These are phyloP conservation scores for Mucor piriformis DNA, from an alignment of 371 early-diverging fungal species.

Conservation along the genomic window DNA sequence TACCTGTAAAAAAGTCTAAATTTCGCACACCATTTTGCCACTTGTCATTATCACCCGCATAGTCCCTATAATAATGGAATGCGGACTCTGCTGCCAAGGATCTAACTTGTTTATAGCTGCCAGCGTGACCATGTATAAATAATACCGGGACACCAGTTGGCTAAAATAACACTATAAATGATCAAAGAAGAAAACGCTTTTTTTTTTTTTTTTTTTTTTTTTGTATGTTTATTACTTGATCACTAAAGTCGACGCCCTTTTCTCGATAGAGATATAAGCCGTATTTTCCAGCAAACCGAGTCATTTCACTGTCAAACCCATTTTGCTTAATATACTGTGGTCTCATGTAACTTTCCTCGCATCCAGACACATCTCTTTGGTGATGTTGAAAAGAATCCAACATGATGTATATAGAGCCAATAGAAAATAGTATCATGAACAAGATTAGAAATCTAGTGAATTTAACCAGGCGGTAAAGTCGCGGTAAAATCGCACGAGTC, in stretches of 20 bases:
- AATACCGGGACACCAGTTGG: conserved; percentile 82
- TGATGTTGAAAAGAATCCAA: conserved; percentile 62
- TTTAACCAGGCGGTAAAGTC: conserved; percentile 24
- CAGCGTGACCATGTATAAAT: conserved; percentile 96
- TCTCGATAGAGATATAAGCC: conserved; percentile 81
- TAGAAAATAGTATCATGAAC: conserved; percentile 29
- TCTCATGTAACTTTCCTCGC: conserved; percentile 83
- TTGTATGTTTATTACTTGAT: conserved; percentile 35
- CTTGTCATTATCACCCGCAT: conserved; percentile 37
- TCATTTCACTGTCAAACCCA: conserved; percentile 66
- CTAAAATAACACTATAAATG: conserved; percentile 15
- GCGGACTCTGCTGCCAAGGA: conserved; percentile 81
- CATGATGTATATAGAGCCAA: conserved; percentile 36
- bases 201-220: background rate
- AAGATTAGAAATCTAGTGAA: conserved; percentile 20
- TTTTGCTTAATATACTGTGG: conserved; percentile 72
- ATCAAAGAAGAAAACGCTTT: too few relatives aligned
- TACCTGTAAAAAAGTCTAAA: conserved; percentile 89
- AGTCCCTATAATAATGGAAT: conserved; percentile 52
- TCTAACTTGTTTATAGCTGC: conserved; percentile 88
- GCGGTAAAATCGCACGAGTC: conserved; percentile 19
- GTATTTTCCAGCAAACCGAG: conserved; percentile 78
- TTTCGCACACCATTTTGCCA: conserved; percentile 44
- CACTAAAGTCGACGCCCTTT: conserved; percentile 57
- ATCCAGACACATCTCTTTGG: conserved; percentile 70